These are phyloP conservation scores for Phytopythium cucurbitacearum DNA, from an alignment of 352 stramenopile species.

Conservation along the genomic window DNA sequence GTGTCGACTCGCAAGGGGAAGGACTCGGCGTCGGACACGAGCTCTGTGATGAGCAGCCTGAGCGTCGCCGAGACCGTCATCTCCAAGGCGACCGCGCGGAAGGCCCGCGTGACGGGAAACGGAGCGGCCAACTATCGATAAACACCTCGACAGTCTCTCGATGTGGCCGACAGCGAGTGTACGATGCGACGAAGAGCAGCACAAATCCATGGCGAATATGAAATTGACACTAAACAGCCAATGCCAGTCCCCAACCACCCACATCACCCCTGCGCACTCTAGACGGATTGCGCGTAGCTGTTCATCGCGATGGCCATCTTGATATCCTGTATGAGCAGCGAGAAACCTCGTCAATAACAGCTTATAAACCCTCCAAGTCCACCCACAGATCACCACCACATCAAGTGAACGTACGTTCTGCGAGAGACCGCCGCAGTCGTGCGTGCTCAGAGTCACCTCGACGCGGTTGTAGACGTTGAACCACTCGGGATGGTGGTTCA, in stretches of 20 bases:
- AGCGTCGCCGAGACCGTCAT: constrained; percentile 74
- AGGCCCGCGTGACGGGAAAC: constrained; percentile 36
- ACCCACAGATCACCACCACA: neutral
- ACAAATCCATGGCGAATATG: constrained; percentile 1
- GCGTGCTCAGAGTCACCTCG: constrained; percentile 95
- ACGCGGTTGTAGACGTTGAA: constrained; percentile 99
- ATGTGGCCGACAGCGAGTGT: no score
- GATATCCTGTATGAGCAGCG: constrained; percentile 32
- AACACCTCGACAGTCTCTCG: neutral
- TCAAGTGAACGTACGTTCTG: constrained; percentile 57
- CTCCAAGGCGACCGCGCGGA: constrained; percentile 61
- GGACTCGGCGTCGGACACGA: constrained; percentile 47
- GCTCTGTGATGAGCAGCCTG: constrained; percentile 56
- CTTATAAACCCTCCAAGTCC: neutral
- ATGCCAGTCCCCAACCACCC: no score
- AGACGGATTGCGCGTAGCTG: constrained; percentile 40
- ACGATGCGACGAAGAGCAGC: no score
- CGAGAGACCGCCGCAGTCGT: constrained; percentile 93
- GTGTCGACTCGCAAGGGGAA: constrained; percentile 32
- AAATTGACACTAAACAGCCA: constrained; percentile 2
- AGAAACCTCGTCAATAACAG: neutral
- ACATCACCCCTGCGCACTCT: neutral
- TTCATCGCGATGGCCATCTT: constrained; percentile 74
- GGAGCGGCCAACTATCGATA: constrained; percentile 49
- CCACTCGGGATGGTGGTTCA: constrained; percentile 98